Evolutionary conservation across 164 flowering plant species (phyloP).

Genomic region (Aristolochia californica): DNA sequence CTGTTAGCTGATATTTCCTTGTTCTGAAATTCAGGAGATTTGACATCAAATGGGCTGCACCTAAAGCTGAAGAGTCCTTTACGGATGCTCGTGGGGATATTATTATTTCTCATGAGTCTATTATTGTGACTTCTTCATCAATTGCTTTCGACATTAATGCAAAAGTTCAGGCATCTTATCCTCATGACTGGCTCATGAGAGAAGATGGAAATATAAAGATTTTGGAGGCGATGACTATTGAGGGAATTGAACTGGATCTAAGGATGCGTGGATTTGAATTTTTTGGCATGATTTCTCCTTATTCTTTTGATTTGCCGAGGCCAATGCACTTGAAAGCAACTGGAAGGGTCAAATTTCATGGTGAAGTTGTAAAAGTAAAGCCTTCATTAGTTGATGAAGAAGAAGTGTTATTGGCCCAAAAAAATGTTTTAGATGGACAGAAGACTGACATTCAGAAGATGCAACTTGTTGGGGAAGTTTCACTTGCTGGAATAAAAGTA

Average conservation of each 20-base stretch:
- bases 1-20: neutral
- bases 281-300: constrained; percentile 60
- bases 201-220: constrained; percentile 19
- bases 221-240: constrained; percentile 37
- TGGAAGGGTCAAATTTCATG: constrained; percentile 89
- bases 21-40: constrained; percentile 53
- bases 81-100: constrained; percentile 94
- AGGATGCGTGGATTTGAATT: constrained; percentile 97
- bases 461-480: constrained; percentile 72
- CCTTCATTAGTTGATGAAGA: constrained; percentile 5
- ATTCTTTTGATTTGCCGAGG: constrained; percentile 79
- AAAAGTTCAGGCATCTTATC: constrained; percentile 71
- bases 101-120: constrained; percentile 67
- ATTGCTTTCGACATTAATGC: constrained; percentile 74
- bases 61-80: constrained; percentile 94
- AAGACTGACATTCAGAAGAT: constrained; percentile 19
- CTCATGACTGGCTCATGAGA: constrained; percentile 34
- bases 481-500: constrained; percentile 70
- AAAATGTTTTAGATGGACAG: constrained; percentile 10
- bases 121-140: constrained; percentile 71
- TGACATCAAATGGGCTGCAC: constrained; percentile 97
- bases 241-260: constrained; percentile 86
- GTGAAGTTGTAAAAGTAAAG: constrained; percentile 40
- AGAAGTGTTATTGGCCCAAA: constrained; percentile 14
- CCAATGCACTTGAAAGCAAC: constrained; percentile 86